Evolutionary conservation across 176 grass and related monocot genomes (phyloP), one percentile per base, ranked within the genome.

Genomic region (Oryza glumipatula): DNA sequence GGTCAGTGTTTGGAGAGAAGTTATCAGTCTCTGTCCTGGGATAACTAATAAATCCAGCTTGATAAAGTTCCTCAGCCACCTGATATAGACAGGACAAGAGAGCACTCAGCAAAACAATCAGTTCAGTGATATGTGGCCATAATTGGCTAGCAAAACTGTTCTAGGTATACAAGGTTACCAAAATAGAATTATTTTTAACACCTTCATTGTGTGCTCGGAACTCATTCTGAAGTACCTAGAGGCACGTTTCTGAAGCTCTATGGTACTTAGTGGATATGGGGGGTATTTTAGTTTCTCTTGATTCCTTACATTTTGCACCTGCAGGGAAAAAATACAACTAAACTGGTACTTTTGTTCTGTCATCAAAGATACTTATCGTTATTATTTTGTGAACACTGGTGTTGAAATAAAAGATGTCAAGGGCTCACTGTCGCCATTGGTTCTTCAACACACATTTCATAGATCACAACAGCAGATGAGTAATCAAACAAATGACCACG

Each of bases 141-240:
- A 63, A 73, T 71, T 68, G 68, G 56, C 68, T 80, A 60, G 28
- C 23, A 76, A 78, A 87, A 61, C 45, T 73, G 54, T 38, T 45
- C 49, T 61, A 13, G 71, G 51, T 56, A 85, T 79, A 82, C 7
- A 79, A 69, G 26, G 15, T 45, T 45, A 75, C 13, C 56, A 84
- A 88, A 49, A 82, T 32, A 10, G 11, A 81, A 17, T 45, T 33
- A 45, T 45, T 86, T 69, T 32, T 38, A 38, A 82, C 70, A 98
- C 96, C 93, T 98, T 98, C 96, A 98, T 98, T 23, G 93, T 92
- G 23, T 87, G 96, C 83, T 98, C 96, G 41, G 93, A 93, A 84
- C 93, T 94, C 96, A 98, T 93, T 83, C 93, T 98, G 76, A 92
- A 98, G 79, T 92, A 98, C 87, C 96, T 98, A 44, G 96, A 98